Conservation (phyloP, 2,329 filamentous ascomycete species). For the Diaporthe ilicicola region DNA sequence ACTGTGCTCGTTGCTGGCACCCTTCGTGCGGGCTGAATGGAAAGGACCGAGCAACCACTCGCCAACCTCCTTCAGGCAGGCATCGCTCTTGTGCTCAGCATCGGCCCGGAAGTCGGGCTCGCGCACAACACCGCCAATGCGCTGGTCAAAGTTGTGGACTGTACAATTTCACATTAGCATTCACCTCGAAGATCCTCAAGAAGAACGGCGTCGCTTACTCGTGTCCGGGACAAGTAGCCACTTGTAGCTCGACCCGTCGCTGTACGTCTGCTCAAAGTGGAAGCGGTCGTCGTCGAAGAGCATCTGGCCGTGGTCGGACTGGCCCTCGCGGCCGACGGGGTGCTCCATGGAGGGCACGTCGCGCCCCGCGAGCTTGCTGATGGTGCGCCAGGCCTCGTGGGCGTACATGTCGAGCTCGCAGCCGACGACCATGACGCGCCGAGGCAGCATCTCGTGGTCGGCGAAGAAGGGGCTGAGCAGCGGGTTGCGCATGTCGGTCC, state of each 20-base stretch:
- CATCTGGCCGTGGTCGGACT: conserved; percentile 19
- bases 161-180: neutral
- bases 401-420: conserved; percentile 29
- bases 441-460: conserved; percentile 23
- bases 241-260: conserved; percentile 29
- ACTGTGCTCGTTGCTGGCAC: neutral
- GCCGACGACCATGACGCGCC: conserved; percentile 26
- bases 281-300: conserved; percentile 25
- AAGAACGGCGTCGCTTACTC: neutral
- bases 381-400: conserved; percentile 29
- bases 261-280: conserved; percentile 26
- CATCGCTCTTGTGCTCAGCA: conserved; percentile 23
- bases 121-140: conserved; percentile 23
- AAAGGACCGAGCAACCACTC: conserved; percentile 11
- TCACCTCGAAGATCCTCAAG: rapidly evolving
- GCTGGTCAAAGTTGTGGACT: conserved; percentile 28
- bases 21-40: neutral
- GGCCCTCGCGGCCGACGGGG: conserved; percentile 15
- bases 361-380: conserved; percentile 26
- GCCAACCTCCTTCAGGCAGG: conserved; percentile 24
- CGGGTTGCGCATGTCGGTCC: conserved; percentile 22
- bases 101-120: conserved; percentile 27
- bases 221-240: conserved; percentile 26
- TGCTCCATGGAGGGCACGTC: conserved; percentile 15
- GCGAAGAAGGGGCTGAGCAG: conserved; percentile 27